Percentiles rank a stretch among this genome's conserved stretches.
These are phyloP conservation scores for Apodospora peruviana DNA, from an alignment of 495 filamentous ascomycete genomes.

Conservation along the genomic window DNA sequence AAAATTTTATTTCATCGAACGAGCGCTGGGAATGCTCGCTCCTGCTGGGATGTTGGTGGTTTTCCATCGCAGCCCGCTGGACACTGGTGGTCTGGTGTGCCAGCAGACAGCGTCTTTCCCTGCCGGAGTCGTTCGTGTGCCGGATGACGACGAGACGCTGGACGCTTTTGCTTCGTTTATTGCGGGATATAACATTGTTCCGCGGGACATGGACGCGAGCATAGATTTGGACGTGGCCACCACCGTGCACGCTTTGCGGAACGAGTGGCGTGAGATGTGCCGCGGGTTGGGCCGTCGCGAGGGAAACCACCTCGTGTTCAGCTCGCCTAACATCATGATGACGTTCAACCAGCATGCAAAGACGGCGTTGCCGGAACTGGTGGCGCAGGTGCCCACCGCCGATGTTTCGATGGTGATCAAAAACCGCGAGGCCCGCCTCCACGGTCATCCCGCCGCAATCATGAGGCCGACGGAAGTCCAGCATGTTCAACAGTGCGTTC, in stretches of 20 bases:
- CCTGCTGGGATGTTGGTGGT: conserved; percentile 46
- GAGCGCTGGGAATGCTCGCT: conserved; percentile 47
- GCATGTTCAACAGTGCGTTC: conserved; percentile 53
- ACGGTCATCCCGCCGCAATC: conserved; percentile 40
- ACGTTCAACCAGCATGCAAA: conserved; percentile 47
- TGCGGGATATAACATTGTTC: conserved; percentile 39
- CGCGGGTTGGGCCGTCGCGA: conserved; percentile 44
- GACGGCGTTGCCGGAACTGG: conserved; percentile 46
- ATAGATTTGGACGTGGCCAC: conserved; percentile 14
- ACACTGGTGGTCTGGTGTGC: conserved; percentile 47
- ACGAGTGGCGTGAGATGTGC: conserved; percentile 48
- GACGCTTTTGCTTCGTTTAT: conserved; percentile 51
- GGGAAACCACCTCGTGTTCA: conserved; percentile 43
- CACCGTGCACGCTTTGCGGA: conserved; percentile 7
- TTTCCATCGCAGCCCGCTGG: conserved; percentile 49
- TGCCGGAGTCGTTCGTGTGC: conserved; percentile 40
- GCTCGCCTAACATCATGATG: conserved; percentile 47
- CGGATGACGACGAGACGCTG: conserved; percentile 44
- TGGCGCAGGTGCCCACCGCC: conserved; percentile 43
- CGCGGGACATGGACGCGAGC: no score
- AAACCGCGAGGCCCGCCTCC: conserved; percentile 46
- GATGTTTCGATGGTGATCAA: conserved; percentile 37
- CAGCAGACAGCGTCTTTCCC: conserved; percentile 49
- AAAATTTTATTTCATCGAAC: conserved; percentile 42
- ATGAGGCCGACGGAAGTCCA: conserved; percentile 42